Percentiles rank a stretch among this genome's conserved stretches.
phyloP scores from a whole-genome alignment of 257 asterid species.

The Jaltomata sinuosa region DNA sequence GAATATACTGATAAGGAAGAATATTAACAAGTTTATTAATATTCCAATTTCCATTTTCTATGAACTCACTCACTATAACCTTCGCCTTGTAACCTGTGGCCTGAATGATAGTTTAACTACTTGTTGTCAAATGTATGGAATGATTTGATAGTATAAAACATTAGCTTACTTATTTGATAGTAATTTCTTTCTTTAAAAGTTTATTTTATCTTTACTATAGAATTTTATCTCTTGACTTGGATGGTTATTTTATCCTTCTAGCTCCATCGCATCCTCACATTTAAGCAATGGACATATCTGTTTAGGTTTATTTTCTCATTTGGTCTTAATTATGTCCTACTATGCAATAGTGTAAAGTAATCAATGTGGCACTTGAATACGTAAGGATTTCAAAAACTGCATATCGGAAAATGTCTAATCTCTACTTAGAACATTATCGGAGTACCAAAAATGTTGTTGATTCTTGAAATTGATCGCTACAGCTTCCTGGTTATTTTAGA shows the following conservation, averaged over 20 bases:
- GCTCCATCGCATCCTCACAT: constrained; percentile 85
- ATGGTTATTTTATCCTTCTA: constrained; percentile 61
- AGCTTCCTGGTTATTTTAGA: neutral
- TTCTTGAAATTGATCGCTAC: neutral
- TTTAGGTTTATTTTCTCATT: constrained; percentile 39
- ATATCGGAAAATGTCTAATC: neutral
- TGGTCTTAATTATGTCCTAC: neutral
- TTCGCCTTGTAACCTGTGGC: no score
- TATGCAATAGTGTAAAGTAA: neutral
- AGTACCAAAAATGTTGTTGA: neutral
- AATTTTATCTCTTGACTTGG: neutral
- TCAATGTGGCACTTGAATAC: neutral
- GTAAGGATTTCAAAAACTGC: neutral
- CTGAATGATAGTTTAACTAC: no score
- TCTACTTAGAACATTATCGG: neutral
- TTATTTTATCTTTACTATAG: neutral
- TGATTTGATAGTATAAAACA: no score
- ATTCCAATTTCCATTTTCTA: no score
- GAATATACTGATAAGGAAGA: no score
- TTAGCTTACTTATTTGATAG: no score
- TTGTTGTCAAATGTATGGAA: no score
- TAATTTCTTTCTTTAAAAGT: neutral
- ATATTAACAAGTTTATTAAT: no score
- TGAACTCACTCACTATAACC: no score
- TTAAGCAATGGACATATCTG: constrained; percentile 90